Conservation (phyloP, 148 eudicot genomes). For the Polygonum maritimum region DNA sequence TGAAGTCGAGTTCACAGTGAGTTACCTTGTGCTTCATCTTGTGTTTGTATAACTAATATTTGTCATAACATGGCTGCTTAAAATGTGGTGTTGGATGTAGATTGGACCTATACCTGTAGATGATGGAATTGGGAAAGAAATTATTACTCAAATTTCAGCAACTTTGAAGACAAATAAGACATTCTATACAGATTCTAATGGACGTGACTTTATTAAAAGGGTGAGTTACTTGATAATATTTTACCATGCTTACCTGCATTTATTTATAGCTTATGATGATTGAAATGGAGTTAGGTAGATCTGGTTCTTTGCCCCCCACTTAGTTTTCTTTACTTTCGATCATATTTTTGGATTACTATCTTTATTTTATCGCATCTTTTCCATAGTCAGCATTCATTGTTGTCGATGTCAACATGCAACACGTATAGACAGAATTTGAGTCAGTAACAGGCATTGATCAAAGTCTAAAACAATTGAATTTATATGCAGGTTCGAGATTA, state of each 20-base stretch:
- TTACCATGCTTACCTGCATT: not conserved
- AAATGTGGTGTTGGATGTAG: slow-evolving; percentile 24
- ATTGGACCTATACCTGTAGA: slow-evolving; percentile 71
- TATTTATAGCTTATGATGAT: not conserved
- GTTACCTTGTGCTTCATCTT: slow-evolving; percentile 18
- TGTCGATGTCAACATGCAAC: not conserved
- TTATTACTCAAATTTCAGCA: slow-evolving; percentile 43
- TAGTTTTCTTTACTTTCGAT: not conserved
- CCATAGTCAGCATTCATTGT: not conserved
- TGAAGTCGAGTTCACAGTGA: slow-evolving; percentile 65
- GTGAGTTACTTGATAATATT: slow-evolving; percentile 20
- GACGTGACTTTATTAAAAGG: slow-evolving; percentile 70
- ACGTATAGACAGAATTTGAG: not conserved
- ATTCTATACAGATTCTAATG: slow-evolving; percentile 76
- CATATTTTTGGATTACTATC: not conserved
- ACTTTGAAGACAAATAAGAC: slow-evolving; percentile 49
- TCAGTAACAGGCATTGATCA: not conserved
- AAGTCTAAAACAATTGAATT: not conserved
- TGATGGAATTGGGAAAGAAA: slow-evolving; percentile 66
- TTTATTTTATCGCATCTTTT: not conserved
- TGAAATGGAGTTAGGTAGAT: not conserved
- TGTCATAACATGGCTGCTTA: slow-evolving; percentile 8
- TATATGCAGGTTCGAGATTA: slow-evolving; percentile 51
- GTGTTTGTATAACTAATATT: not conserved
- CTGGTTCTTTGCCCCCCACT: not conserved